A percentile compares a stretch with the other conserved stretches of the same genome.
These are phyloP conservation scores for Wickerhamiella hasegawae DNA, from an alignment of 805 yeast genomes.

Conservation along the genomic window DNA sequence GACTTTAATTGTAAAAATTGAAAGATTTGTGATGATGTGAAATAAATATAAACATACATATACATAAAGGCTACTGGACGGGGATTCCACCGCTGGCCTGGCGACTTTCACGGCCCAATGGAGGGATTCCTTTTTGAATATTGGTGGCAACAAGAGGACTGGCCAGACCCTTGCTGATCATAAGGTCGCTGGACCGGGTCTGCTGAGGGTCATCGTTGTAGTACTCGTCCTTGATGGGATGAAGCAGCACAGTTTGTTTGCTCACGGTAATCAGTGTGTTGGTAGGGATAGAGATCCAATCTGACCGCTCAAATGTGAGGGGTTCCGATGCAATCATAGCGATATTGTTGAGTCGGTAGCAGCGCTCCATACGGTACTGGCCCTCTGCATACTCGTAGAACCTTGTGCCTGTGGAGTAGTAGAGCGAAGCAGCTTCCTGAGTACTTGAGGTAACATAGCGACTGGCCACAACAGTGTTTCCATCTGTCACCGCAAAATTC, in stretches of 20 bases:
- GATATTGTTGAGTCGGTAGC: constrained; percentile 83
- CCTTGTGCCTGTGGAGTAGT: constrained; percentile 84
- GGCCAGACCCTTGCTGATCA: constrained; percentile 83
- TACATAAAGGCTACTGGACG: too few species aligned
- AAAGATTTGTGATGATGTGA: too few species aligned
- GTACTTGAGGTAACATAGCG: constrained; percentile 77
- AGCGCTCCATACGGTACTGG: constrained; percentile 83
- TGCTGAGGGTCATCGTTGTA: constrained; percentile 55
- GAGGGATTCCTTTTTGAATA: constrained; percentile 47
- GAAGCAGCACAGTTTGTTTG: constrained; percentile 73
- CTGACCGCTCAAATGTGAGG: constrained; percentile 86
- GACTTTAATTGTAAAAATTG: too few species aligned
- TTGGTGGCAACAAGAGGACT: constrained; percentile 65
- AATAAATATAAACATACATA: too few species aligned
- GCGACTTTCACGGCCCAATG: constrained; percentile 68
- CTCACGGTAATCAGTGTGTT: constrained; percentile 71
- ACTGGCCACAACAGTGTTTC: constrained; percentile 68
- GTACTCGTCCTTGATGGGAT: constrained; percentile 81
- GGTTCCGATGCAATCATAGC: constrained; percentile 98
- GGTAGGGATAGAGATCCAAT: constrained; percentile 95
- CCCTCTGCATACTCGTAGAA: constrained; percentile 86
- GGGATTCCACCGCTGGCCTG: too few species aligned
- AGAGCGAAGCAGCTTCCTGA: constrained; percentile 92
- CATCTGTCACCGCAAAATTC: constrained; percentile 93
- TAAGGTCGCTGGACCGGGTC: constrained; percentile 62